These are phyloP conservation scores for Fusarium sororula DNA, from an alignment of 2,329 filamentous ascomycete genomes.

Conservation along the genomic window DNA sequence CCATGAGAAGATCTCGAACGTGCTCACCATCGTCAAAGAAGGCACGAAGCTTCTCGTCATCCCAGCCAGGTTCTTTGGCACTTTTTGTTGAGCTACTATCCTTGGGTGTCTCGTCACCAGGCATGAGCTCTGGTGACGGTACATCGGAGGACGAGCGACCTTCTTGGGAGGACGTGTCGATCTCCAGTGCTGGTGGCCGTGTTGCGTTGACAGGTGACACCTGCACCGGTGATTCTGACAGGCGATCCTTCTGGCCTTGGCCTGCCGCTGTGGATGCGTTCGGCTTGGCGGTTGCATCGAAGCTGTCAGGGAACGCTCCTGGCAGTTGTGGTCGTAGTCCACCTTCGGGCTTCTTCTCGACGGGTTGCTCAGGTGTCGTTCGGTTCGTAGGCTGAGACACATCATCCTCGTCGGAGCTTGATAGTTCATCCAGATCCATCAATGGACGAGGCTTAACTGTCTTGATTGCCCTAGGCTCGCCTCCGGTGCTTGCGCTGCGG, in stretches of 20 bases:
- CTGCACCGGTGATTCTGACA: constrained; percentile 75
- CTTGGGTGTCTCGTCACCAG: constrained; percentile 53
- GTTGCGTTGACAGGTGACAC: constrained; percentile 54
- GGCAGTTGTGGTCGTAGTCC: constrained; percentile 48
- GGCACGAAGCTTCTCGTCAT: constrained; percentile 82
- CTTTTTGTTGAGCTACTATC: constrained; percentile 49
- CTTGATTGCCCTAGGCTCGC: constrained; percentile 64
- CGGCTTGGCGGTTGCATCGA: constrained; percentile 45
- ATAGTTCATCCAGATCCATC: constrained; percentile 76
- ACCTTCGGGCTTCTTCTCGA: constrained; percentile 33
- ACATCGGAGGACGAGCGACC: constrained; percentile 71
- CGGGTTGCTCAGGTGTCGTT: constrained; percentile 23
- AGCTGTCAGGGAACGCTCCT: constrained; percentile 55
- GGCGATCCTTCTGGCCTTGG: constrained; percentile 52
- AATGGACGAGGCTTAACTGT: constrained; percentile 62
- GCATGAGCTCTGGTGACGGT: constrained; percentile 69
- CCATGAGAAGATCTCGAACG: constrained; percentile 86
- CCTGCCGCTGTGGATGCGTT: constrained; percentile 47
- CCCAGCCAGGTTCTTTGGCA: constrained; percentile 71
- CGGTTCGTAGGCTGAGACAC: constrained; percentile 39
- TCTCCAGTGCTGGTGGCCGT: constrained; percentile 73
- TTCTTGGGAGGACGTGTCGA: constrained; percentile 76
- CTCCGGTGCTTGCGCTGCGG: constrained; percentile 47
- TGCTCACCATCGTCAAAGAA: constrained; percentile 93
- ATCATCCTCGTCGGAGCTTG: constrained; percentile 62